These are phyloP conservation scores for Wickerhamiella shivajii DNA, from an alignment of 805 yeast genomes.

Conservation along the genomic window DNA sequence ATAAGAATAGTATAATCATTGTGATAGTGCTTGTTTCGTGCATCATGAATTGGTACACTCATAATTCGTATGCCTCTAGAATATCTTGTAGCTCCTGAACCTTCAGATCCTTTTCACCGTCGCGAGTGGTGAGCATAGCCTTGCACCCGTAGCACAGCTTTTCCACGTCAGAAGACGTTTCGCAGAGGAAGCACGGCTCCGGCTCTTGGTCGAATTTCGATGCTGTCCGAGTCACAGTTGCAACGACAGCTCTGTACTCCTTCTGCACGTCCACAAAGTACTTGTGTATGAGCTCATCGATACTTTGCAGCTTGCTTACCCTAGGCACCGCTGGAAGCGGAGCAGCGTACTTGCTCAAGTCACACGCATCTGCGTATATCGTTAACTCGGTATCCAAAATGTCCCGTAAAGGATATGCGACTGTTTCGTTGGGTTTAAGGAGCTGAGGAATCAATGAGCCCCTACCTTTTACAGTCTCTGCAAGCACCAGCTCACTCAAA, in stretches of 20 bases:
- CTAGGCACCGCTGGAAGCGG: conserved; percentile 21
- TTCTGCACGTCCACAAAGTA: conserved; percentile 61
- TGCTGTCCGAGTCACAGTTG: conserved; percentile 86
- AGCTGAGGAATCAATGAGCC: conserved; percentile 48
- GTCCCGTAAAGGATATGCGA: conserved; percentile 59
- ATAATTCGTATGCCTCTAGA: conserved; percentile 8
- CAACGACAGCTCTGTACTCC: conserved; percentile 75
- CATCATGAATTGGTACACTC: no score
- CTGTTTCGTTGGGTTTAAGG: conserved; percentile 11
- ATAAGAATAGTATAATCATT: no score
- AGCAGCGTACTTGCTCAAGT: conserved; percentile 26
- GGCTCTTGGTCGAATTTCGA: conserved; percentile 37
- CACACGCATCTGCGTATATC: conserved; percentile 35
- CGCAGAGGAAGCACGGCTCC: conserved; percentile 15
- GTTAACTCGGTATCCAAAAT: conserved; percentile 53
- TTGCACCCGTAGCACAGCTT: conserved; percentile 18
- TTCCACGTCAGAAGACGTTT: background rate
- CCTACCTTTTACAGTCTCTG: conserved; percentile 74
- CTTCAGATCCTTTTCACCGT: background rate
- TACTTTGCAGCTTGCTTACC: conserved; percentile 58
- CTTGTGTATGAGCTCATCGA: conserved; percentile 59
- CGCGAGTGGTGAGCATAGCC: conserved; percentile 4
- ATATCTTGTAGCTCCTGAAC: background rate
- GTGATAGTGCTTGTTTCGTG: no score
- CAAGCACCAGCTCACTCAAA: conserved; percentile 63